A percentile compares a stretch with the other conserved stretches of the same genome.
Evolutionary conservation across 2,329 filamentous ascomycete genomes (phyloP).

Genomic region (Fusarium sp.): DNA sequence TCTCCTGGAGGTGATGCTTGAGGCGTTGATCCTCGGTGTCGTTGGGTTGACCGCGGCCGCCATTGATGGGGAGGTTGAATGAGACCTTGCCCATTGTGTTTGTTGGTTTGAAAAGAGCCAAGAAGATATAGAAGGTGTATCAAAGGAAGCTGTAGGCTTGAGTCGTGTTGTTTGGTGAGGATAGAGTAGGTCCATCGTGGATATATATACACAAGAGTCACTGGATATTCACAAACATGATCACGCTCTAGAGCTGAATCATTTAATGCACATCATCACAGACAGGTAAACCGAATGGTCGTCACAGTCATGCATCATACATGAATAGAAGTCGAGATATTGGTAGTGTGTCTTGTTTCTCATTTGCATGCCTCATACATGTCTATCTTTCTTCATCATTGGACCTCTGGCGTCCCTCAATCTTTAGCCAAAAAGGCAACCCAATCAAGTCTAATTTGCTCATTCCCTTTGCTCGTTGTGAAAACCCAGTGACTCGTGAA

Average conservation of each 20-base stretch:
- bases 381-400: constrained; percentile 4
- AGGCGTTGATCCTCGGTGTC: background rate
- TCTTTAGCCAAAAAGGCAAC: background rate
- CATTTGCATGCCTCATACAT: constrained; percentile 17
- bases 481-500: background rate
- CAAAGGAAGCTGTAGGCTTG: background rate
- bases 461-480: constrained; percentile 5
- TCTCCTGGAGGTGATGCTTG: background rate
- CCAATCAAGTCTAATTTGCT: background rate
- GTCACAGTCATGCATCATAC: background rate
- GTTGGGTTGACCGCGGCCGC: background rate
- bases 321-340: background rate
- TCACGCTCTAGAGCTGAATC: background rate
- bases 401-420: background rate
- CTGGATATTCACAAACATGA: background rate
- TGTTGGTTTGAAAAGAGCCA: background rate
- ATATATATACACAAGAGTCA: background rate
- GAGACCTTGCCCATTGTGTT: constrained; percentile 11
- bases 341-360: constrained; percentile 13
- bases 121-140: background rate
- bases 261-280: background rate
- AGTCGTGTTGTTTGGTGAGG: background rate
- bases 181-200: background rate
- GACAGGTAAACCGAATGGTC: background rate
- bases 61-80: background rate